Percentiles rank a stretch among this genome's conserved stretches.
Conservation (phyloP, 371 early-diverging fungal species). For the Mortierella sp. region DNA sequence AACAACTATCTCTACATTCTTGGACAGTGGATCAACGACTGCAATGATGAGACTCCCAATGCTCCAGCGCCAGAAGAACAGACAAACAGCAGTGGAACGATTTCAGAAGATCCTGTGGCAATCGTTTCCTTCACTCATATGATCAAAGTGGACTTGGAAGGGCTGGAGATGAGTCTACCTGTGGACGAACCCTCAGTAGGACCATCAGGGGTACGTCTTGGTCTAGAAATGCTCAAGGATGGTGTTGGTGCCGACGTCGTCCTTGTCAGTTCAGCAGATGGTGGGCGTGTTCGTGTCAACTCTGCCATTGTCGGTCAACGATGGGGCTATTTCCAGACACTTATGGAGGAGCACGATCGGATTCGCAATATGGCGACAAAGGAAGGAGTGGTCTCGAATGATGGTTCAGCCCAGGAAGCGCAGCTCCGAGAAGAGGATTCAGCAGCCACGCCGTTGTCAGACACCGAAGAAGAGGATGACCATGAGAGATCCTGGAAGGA, state of each 20-base stretch:
- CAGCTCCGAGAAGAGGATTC: too few species aligned
- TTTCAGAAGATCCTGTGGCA: neutral
- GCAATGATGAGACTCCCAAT: neutral
- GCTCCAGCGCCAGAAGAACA: neutral
- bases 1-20: constrained; percentile 59
- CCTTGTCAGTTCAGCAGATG: constrained; percentile 65
- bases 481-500: constrained; percentile 12
- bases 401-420: too few species aligned
- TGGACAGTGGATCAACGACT: constrained; percentile 47
- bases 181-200: constrained; percentile 60
- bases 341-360: constrained; percentile 56
- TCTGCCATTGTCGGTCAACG: constrained; percentile 71
- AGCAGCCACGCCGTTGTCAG: too few species aligned
- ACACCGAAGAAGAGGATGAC: too few species aligned
- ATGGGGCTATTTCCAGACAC: constrained; percentile 69
- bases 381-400: too few species aligned
- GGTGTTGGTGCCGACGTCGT: constrained; percentile 67
- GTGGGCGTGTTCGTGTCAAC: constrained; percentile 64
- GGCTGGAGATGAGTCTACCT: constrained; percentile 67
- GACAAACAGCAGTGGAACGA: neutral
- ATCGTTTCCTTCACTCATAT: constrained; percentile 63
- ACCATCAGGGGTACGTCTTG: constrained; percentile 64
- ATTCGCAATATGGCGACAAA: constrained; percentile 4
- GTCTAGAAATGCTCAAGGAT: constrained; percentile 66
- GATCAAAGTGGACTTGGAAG: constrained; percentile 73